These are phyloP conservation scores for Cutaneotrichosporon dermatis DNA, from an alignment of 1,284 basidiomycete genomes.

Conservation along the genomic window DNA sequence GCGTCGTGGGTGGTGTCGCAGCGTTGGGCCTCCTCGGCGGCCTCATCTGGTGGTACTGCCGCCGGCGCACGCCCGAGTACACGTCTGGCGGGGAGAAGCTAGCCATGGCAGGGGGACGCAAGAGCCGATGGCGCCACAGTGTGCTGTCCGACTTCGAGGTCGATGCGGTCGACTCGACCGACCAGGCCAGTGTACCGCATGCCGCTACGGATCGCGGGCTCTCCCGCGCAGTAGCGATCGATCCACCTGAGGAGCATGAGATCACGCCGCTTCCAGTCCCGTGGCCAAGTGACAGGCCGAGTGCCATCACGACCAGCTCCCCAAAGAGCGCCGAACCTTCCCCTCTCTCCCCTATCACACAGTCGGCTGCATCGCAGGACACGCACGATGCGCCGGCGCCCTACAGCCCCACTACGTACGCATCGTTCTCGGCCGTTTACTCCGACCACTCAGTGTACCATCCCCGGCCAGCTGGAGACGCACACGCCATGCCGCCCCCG, in stretches of 20 bases:
- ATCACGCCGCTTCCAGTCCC: neutral
- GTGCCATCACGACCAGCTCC: too few relatives aligned
- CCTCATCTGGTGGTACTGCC: neutral
- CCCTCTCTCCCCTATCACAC: too few relatives aligned
- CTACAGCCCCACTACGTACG: too few relatives aligned
- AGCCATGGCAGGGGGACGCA: neutral
- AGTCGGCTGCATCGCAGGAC: too few relatives aligned
- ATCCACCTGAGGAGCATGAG: neutral
- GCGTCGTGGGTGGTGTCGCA: neutral
- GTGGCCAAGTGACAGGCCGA: neutral
- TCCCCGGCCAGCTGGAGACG: neutral
- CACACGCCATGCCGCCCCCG: neutral
- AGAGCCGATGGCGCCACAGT: neutral
- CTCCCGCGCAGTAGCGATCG: neutral
- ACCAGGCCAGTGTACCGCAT: neutral
- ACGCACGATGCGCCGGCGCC: too few relatives aligned
- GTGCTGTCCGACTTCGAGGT: neutral
- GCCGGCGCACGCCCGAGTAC: neutral
- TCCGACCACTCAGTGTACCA: neutral
- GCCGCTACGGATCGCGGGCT: neutral
- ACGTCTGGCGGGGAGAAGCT: neutral
- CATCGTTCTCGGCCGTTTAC: neutral
- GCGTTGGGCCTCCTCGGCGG: neutral
- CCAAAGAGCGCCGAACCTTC: too few relatives aligned
- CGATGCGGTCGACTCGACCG: neutral